A percentile compares a stretch with the other conserved stretches of the same genome.
phyloP scores from a whole-genome alignment of 2,329 filamentous ascomycete genomes.

The Fusarium xylarioides region DNA sequence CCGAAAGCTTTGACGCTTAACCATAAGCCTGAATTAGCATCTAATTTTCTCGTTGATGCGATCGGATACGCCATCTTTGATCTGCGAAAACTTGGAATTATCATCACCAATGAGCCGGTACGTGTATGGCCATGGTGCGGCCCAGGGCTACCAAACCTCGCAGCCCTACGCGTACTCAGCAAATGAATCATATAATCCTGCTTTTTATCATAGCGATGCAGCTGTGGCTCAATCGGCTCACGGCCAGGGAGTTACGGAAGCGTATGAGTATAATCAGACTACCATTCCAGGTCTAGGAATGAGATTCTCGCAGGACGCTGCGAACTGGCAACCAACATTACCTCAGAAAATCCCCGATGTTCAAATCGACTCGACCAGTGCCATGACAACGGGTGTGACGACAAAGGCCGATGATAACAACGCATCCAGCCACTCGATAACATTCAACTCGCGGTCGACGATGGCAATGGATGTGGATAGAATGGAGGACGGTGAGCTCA shows the following conservation, averaged over 20 bases:
- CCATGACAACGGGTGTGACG: not conserved
- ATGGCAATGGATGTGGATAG: constrained; percentile 25
- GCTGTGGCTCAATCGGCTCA: constrained; percentile 6
- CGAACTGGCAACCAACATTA: constrained; percentile 29
- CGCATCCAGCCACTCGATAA: not conserved
- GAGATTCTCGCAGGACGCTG: constrained; percentile 33
- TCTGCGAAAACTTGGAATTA: not conserved
- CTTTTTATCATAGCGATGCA: constrained; percentile 13
- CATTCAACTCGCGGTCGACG: constrained; percentile 5
- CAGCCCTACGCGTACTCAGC: constrained; percentile 32
- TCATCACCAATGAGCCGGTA: constrained; percentile 44
- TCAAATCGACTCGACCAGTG: not conserved
- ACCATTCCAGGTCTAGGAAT: constrained; percentile 49
- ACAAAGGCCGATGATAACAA: not conserved
- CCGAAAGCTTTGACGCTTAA: not conserved
- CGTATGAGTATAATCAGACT: constrained; percentile 42
- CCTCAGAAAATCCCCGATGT: constrained; percentile 2
- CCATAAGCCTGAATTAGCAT: not conserved
- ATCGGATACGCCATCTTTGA: not conserved
- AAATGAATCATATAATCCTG: constrained; percentile 19
- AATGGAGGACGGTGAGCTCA: constrained; percentile 79
- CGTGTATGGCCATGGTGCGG: constrained; percentile 39
- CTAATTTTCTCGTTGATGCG: not conserved
- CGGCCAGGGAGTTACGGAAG: constrained; percentile 16
- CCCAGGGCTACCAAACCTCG: constrained; percentile 36